Evolutionary conservation across 1,139 yeast species (phyloP).

Genomic region (Scheffersomyces quercinus): DNA sequence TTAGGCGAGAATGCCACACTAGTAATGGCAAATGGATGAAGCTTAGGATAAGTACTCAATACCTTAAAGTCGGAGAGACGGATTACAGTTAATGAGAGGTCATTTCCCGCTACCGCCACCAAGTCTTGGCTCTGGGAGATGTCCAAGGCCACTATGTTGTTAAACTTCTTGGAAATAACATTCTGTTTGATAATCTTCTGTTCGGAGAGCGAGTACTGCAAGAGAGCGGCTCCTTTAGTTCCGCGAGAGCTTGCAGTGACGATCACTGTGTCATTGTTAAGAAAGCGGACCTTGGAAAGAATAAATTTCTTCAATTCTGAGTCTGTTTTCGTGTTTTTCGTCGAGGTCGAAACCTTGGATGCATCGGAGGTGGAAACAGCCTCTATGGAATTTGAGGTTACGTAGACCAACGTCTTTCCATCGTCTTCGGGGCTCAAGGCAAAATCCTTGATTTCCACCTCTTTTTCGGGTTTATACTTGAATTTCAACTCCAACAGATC

Average conservation of each 20-base stretch:
- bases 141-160: conserved; percentile 73
- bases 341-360: conserved; percentile 32
- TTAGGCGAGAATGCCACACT: conserved; percentile 68
- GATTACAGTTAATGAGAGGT: conserved; percentile 62
- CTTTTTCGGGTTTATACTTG: conserved; percentile 27
- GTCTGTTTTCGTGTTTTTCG: conserved; percentile 21
- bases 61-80: conserved; percentile 52
- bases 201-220: conserved; percentile 43
- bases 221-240: conserved; percentile 36
- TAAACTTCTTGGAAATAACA: conserved; percentile 53
- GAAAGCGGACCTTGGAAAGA: conserved; percentile 62
- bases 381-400: conserved; percentile 56
- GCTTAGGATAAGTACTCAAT: conserved; percentile 53
- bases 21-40: conserved; percentile 83
- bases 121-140: conserved; percentile 43
- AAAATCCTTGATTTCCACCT: conserved; percentile 42
- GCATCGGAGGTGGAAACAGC: conserved; percentile 52
- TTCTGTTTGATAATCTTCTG: conserved; percentile 44
- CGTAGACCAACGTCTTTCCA: conserved; percentile 55
- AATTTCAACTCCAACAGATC: conserved; percentile 46
- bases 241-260: conserved; percentile 57
- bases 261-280: conserved; percentile 52
- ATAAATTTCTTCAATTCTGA: conserved; percentile 32
- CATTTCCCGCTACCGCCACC: conserved; percentile 75
- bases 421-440: conserved; percentile 36